Conservation (phyloP, 2,329 filamentous ascomycete genomes). For the Fusarium dlaminii region DNA sequence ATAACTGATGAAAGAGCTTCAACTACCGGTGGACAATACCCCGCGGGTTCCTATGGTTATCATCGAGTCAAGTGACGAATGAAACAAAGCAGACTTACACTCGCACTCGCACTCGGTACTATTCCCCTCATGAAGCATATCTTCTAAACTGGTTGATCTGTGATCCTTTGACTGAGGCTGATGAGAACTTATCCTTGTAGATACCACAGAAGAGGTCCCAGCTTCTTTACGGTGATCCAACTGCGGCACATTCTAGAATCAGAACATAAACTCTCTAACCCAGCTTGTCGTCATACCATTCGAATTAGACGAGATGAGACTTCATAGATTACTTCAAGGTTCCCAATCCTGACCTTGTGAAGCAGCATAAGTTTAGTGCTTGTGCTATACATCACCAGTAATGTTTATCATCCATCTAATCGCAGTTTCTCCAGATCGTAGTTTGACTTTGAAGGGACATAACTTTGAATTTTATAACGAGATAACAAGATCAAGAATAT, state of each 20-base stretch:
- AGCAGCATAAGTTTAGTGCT: neutral
- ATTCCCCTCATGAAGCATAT: neutral
- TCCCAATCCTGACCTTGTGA: neutral
- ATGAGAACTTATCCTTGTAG: neutral
- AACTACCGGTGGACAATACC: neutral
- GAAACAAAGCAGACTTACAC: neutral
- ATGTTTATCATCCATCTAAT: neutral
- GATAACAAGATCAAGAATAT: neutral
- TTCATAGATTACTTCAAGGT: neutral
- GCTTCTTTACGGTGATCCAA: slow-evolving; percentile 12
- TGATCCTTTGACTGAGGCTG: neutral
- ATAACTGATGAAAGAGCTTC: neutral
- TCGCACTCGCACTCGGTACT: slow-evolving; percentile 1
- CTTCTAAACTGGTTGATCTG: neutral
- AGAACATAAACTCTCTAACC: neutral
- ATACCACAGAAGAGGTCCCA: neutral
- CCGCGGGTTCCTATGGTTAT: neutral
- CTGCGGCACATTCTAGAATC: slow-evolving; percentile 10
- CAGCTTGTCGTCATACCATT: neutral
- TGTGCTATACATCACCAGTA: neutral
- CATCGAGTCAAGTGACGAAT: neutral
- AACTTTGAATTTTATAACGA: neutral
- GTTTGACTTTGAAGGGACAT: neutral
- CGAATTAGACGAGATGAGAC: slow-evolving; percentile 1
- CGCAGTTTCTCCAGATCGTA: neutral